phyloP scores from a whole-genome alignment of 257 asterid species.

The Cynanchum wilfordii region DNA sequence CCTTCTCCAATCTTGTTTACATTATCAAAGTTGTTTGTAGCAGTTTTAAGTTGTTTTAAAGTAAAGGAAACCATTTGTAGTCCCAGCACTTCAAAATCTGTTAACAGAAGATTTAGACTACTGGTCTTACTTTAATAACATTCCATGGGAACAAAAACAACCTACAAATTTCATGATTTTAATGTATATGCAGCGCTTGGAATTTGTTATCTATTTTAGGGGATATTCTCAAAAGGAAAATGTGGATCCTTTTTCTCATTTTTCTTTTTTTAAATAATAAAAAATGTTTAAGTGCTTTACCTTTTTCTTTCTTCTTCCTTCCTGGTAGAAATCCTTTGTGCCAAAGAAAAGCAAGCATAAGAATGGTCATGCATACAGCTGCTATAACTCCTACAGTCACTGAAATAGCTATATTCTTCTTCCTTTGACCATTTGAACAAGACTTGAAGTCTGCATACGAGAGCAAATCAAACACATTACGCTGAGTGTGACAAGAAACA shows the following conservation, averaged over 20 bases:
- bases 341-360: slow-evolving; percentile 47
- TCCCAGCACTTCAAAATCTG: slow-evolving; percentile 63
- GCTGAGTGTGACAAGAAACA: neutral
- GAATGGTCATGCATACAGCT: slow-evolving; percentile 25
- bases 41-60: slow-evolving; percentile 69
- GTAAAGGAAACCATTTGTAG: slow-evolving; percentile 62
- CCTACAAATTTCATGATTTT: neutral
- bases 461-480: slow-evolving; percentile 10
- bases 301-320: slow-evolving; percentile 40
- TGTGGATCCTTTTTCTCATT: neutral
- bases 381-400: slow-evolving; percentile 45
- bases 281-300: slow-evolving; percentile 21
- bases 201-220: neutral
- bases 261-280: too few species aligned
- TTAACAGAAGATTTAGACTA: slow-evolving; percentile 13
- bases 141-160: neutral
- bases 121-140: neutral
- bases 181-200: neutral
- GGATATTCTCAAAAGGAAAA: neutral
- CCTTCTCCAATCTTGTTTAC: slow-evolving; percentile 88
- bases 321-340: slow-evolving; percentile 50
- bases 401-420: slow-evolving; percentile 43
- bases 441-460: slow-evolving; percentile 54
- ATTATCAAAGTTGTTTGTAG: slow-evolving; percentile 76
- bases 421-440: slow-evolving; percentile 54